phyloP scores from a whole-genome alignment of 345 rosid species.

The Hirschfeldia incana region DNA sequence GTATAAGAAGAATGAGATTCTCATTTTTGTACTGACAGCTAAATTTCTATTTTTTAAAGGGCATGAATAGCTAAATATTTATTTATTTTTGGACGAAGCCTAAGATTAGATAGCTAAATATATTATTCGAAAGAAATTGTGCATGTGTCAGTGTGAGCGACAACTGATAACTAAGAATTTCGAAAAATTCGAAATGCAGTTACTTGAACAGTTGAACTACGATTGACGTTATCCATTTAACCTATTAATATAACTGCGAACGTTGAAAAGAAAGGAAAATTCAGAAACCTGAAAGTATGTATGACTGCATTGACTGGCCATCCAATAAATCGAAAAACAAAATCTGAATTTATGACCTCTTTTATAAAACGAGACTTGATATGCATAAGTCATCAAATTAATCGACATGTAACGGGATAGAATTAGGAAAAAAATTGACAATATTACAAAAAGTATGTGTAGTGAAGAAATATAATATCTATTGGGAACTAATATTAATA shows the following conservation, averaged over 20 bases:
- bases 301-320: too few species aligned
- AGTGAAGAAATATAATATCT: neutral
- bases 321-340: neutral
- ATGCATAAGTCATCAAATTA: neutral
- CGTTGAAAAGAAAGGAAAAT: neutral
- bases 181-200: neutral
- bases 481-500: too few species aligned
- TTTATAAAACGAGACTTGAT: neutral
- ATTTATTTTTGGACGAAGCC: too few species aligned
- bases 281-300: neutral
- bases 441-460: neutral
- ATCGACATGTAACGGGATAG: neutral
- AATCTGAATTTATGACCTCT: neutral
- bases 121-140: neutral
- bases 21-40: neutral
- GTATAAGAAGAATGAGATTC: neutral
- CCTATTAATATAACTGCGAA: neutral
- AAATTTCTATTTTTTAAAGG: too few species aligned
- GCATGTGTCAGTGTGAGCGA: neutral
- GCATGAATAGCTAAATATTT: too few species aligned
- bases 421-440: neutral
- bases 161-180: neutral
- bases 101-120: neutral
- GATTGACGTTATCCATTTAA: neutral
- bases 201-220: neutral